phyloP scores from a whole-genome alignment of 2,329 filamentous ascomycete species.

The Apiospora phragmitis region DNA sequence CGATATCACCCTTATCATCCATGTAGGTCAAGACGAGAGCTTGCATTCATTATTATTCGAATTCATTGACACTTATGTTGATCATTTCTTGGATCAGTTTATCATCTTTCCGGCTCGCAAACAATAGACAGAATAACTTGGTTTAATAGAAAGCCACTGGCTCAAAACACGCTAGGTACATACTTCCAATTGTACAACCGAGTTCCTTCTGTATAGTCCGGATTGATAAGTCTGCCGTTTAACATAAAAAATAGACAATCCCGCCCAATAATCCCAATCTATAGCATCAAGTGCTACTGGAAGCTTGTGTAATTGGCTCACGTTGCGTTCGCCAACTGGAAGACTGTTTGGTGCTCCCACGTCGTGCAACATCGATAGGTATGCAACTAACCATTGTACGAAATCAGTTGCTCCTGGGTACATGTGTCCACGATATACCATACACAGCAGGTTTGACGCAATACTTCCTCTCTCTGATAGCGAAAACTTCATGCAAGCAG shows the following conservation, averaged over 20 bases:
- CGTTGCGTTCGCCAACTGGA: not conserved
- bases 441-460: not conserved
- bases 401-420: not conserved
- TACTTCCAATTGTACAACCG: not conserved
- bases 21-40: not conserved
- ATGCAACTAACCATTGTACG: conserved; percentile 7
- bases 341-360: not conserved
- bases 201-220: not conserved
- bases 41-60: not conserved
- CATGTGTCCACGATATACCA: not conserved
- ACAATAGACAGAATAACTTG: not conserved
- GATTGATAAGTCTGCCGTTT: not conserved
- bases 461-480: not conserved
- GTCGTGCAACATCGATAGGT: not conserved
- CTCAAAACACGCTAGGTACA: not conserved
- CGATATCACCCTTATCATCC: not conserved
- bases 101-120: not conserved
- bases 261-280: not conserved
- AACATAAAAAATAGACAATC: not conserved
- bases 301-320: not conserved
- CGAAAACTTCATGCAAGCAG: not conserved
- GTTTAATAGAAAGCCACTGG: not conserved
- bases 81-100: not conserved
- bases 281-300: not conserved
- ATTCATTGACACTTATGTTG: too few species aligned